Percentiles rank a stretch among this genome's conserved stretches.
phyloP scores from a whole-genome alignment of 129 eudicot genomes.

The Centrapalus pauciflorus region DNA sequence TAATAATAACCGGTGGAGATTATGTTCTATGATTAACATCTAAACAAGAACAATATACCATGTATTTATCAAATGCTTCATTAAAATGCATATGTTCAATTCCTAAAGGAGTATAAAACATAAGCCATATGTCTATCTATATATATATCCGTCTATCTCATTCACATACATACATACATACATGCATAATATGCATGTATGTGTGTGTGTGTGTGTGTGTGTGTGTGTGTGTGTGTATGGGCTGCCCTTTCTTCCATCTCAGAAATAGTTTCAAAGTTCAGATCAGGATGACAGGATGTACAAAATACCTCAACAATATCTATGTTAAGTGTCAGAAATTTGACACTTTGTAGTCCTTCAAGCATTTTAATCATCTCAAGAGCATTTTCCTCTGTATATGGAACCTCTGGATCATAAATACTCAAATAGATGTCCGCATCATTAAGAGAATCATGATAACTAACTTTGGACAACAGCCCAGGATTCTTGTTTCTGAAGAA shows the following conservation, averaged over 20 bases:
- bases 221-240: neutral
- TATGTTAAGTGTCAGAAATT: neutral
- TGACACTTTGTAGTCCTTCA: neutral
- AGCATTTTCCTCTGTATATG: neutral
- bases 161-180: too few species aligned
- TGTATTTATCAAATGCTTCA: too few species aligned
- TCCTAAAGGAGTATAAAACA: too few species aligned
- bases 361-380: constrained; percentile 1
- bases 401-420: neutral
- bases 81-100: too few species aligned
- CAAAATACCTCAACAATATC: constrained; percentile 1
- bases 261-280: neutral
- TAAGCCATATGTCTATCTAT: too few species aligned
- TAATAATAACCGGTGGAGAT: too few species aligned
- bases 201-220: neutral
- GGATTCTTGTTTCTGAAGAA: too few species aligned
- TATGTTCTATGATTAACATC: too few species aligned
- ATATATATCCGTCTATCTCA: too few species aligned
- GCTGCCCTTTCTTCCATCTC: neutral
- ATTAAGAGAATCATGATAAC: neutral
- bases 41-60: too few species aligned
- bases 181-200: too few species aligned
- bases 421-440: neutral
- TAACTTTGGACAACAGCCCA: neutral
- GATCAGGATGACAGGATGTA: too few species aligned